Conservation (phyloP, 495 filamentous ascomycete species). For the Darksidea phi region DNA sequence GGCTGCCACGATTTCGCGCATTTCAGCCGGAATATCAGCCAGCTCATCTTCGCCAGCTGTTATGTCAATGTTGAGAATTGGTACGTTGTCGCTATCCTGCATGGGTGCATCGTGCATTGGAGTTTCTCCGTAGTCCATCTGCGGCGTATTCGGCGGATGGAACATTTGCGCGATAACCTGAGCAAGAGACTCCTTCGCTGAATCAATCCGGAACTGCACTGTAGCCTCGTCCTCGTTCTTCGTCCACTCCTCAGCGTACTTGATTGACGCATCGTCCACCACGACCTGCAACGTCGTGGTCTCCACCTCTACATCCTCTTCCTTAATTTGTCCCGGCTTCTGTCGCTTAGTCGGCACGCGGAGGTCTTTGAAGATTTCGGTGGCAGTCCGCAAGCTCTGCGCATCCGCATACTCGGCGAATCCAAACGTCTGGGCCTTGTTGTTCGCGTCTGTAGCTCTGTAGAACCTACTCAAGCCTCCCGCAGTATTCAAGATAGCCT, state of each 20-base stretch:
- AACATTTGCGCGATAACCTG: slow-evolving; percentile 67
- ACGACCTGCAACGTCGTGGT: slow-evolving; percentile 48
- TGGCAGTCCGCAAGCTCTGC: slow-evolving; percentile 80
- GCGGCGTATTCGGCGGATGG: slow-evolving; percentile 58
- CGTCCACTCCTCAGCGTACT: slow-evolving; percentile 79
- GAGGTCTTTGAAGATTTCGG: slow-evolving; percentile 81
- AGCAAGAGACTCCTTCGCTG: slow-evolving; percentile 64
- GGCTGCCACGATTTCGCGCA: slow-evolving; percentile 92
- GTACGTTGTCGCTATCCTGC: slow-evolving; percentile 54
- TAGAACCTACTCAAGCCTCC: slow-evolving; percentile 84
- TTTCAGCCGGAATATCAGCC: slow-evolving; percentile 90
- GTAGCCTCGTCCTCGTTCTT: slow-evolving; percentile 64
- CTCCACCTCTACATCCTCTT: slow-evolving; percentile 37
- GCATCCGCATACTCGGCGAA: slow-evolving; percentile 97
- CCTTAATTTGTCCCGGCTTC: slow-evolving; percentile 53
- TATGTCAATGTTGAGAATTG: slow-evolving; percentile 88
- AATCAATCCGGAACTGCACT: slow-evolving; percentile 65
- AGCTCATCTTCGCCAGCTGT: slow-evolving; percentile 84
- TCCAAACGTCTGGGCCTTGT: slow-evolving; percentile 84
- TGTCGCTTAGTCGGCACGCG: slow-evolving; percentile 81
- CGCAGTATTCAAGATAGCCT: slow-evolving; percentile 73
- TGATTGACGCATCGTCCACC: slow-evolving; percentile 76
- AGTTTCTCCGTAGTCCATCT: slow-evolving; percentile 61
- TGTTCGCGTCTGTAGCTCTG: slow-evolving; percentile 73
- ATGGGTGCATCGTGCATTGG: slow-evolving; percentile 66